Base-by-base conservation (phyloP, 2,329 filamentous ascomycete genomes). In the Stagonosporopsis tanaceti region DNA sequence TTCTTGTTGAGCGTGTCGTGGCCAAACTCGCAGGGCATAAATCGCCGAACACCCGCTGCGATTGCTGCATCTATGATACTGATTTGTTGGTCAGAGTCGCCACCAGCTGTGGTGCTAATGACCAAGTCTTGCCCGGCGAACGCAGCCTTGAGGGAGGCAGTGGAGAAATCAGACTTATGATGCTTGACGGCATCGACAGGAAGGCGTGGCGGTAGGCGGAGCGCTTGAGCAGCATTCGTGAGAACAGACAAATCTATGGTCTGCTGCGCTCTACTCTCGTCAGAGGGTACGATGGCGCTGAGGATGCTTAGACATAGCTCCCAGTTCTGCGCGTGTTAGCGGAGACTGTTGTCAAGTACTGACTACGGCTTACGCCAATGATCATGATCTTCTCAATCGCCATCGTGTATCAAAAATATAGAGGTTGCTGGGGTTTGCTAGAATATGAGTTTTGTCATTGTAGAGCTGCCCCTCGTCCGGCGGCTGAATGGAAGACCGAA, bases 11-110 rank as follows among this genome's bases (percentile, higher is more conserved):
- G 59, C 24, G 70, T 63, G 47, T 72, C 68, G 35, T 72, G 73
- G 40, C 76, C 77, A 58, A 78, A 81, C 53, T 80, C 79, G 27
- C 74, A 68, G 11, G 79, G 78, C 27, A 81, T 71, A 62, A 79
- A 77, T 15, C 76, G 72, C 42, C 65, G 69, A 3, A 80, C 78
- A 8, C 76, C 74, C 7, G 76, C 76, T 15, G 73, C 69, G 40
- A 78, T 60, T 15, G 74, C 68, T 17, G 78, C 79, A 41, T 80
- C 72, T 38, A 80, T 68, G 28, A 81, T 70, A 9, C 61, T 53
- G 20, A 66, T 60, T n/a, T 71, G 68, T 22, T 67, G 51, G 1
- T 64, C 60, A 20, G 60, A 63, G 35, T 71, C 61, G n/a, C 68
- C 67, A 15, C 75, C 68, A 12, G 64, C 65, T 27, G 68, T 57